phyloP scores from a whole-genome alignment of 805 yeast species.

The Myxozyma kluyveri region DNA sequence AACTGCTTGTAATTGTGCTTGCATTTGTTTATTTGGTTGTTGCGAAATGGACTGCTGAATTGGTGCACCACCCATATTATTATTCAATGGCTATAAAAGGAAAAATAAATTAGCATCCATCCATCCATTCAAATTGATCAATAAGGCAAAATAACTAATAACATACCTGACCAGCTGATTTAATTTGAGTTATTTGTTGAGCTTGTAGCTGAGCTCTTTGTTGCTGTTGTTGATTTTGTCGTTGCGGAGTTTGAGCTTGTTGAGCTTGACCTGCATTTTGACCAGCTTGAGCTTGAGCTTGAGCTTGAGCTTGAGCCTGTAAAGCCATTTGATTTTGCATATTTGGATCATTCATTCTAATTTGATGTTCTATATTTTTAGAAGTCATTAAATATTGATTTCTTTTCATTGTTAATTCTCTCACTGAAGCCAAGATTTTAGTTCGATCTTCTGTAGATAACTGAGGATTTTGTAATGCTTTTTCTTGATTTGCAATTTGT shows the following conservation, averaged over 20 bases:
- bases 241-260: too few species aligned
- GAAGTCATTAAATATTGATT: conserved; percentile 19
- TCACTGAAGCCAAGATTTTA: conserved; percentile 13
- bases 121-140: too few species aligned
- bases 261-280: conserved; percentile 7
- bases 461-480: conserved; percentile 18
- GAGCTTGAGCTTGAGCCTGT: conserved; percentile 5
- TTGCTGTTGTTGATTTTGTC: background rate
- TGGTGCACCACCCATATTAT: background rate
- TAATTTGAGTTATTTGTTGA: conserved; percentile 16
- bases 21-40: conserved; percentile 14
- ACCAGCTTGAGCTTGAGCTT: conserved; percentile 4
- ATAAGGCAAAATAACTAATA: too few species aligned
- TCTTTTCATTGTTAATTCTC: conserved; percentile 17
- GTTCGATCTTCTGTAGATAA: conserved; percentile 23
- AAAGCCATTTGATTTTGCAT: conserved; percentile 10
- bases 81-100: too few species aligned
- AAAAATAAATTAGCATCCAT: too few species aligned
- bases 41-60: conserved; percentile 34
- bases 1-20: conserved; percentile 14
- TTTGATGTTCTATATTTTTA: conserved; percentile 19
- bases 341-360: conserved; percentile 7
- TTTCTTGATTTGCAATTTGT: conserved; percentile 20
- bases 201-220: conserved; percentile 13
- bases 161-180: conserved; percentile 14